Evolutionary conservation across 257 asterid genomes (phyloP).

Genomic region (Penstemon davidsonii): DNA sequence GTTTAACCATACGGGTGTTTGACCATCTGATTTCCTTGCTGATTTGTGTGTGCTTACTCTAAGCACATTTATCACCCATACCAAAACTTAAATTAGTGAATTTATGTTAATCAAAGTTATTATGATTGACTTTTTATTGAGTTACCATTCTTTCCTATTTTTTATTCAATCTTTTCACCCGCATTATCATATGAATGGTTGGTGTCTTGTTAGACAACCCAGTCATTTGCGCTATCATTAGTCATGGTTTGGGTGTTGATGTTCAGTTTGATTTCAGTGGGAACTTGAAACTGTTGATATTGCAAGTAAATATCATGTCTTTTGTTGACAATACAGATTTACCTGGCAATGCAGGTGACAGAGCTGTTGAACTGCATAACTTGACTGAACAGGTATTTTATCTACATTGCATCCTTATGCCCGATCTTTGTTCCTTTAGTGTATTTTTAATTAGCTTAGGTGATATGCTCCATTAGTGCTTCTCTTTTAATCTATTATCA

Average conservation of each 20-base stretch:
- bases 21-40: neutral
- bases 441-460: constrained; percentile 33
- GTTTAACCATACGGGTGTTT: neutral
- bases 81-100: neutral
- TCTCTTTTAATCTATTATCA: constrained; percentile 45
- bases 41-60: neutral
- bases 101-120: neutral
- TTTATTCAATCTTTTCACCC: neutral
- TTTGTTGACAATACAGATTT: constrained; percentile 28
- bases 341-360: constrained; percentile 62
- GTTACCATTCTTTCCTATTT: neutral
- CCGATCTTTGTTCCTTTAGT: constrained; percentile 24
- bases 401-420: constrained; percentile 9
- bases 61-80: neutral
- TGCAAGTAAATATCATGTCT: constrained; percentile 8
- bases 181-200: constrained; percentile 5
- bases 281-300: constrained; percentile 19
- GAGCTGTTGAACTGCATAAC: constrained; percentile 68
- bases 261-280: neutral
- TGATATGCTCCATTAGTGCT: constrained; percentile 34
- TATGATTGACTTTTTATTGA: neutral
- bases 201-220: constrained; percentile 1
- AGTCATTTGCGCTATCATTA: constrained; percentile 19
- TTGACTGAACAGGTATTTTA: constrained; percentile 72
- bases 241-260: constrained; percentile 17